phyloP scores from a whole-genome alignment of 441 rosid genomes.

The Pelargonium australe region DNA sequence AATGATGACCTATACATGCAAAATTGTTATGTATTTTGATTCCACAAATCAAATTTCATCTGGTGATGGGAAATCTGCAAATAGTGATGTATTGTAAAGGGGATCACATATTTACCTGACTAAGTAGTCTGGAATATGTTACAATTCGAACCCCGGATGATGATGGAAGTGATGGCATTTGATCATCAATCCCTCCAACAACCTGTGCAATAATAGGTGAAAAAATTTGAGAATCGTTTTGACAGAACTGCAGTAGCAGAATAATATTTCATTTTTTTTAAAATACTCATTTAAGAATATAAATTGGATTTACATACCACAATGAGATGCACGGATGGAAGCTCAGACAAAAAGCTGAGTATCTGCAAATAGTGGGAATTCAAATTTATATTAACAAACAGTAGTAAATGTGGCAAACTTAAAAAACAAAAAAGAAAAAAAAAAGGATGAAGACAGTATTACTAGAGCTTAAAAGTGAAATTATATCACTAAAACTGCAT shows the following conservation, averaged over 20 bases:
- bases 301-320: slow-evolving; percentile 58
- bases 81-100: too few species aligned
- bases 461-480: not conserved
- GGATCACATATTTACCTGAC: slow-evolving; percentile 51
- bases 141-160: slow-evolving; percentile 64
- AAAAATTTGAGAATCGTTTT: slow-evolving; percentile 18
- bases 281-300: slow-evolving; percentile 20
- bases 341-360: slow-evolving; percentile 75
- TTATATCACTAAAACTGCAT: not conserved
- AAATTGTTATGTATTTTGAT: not conserved
- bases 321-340: slow-evolving; percentile 68
- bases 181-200: slow-evolving; percentile 86
- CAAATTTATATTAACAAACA: slow-evolving; percentile 3
- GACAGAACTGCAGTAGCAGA: slow-evolving; percentile 12
- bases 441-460: too few species aligned
- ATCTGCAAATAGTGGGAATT: slow-evolving; percentile 51
- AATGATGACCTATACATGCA: not conserved
- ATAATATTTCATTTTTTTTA: not conserved
- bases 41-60: not conserved
- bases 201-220: slow-evolving; percentile 46
- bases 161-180: slow-evolving; percentile 75
- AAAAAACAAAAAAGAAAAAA: not conserved
- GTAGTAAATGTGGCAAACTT: slow-evolving; percentile 1
- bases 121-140: slow-evolving; percentile 65
- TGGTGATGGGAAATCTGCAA: not conserved